phyloP scores from a whole-genome alignment of 2,329 filamentous ascomycete genomes.

The Pseudopyrenochaeta lycopersici region DNA sequence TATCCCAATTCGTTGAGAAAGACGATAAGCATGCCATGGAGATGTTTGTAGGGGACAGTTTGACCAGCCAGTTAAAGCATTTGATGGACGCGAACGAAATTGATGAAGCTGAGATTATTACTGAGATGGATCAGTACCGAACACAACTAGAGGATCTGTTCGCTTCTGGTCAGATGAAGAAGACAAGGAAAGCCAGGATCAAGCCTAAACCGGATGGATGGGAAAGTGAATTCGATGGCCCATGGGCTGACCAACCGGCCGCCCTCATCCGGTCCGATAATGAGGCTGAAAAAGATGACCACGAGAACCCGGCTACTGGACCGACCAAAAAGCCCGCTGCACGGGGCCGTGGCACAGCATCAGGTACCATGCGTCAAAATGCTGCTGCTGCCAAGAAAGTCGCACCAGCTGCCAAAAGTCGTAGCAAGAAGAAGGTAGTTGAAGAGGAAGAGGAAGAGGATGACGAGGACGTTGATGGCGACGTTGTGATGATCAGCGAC shows the following conservation, averaged over 20 bases:
- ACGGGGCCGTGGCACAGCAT: conserved; percentile 57
- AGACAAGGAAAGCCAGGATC: conserved; percentile 63
- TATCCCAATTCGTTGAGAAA: conserved; percentile 92
- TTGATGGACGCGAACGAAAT: conserved; percentile 65
- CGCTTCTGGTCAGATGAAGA: conserved; percentile 69
- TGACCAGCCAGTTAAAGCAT: conserved; percentile 55
- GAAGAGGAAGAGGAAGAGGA: conserved; percentile 56
- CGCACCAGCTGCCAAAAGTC: conserved; percentile 44
- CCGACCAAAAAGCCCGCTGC: conserved; percentile 51
- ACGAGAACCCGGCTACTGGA: conserved; percentile 38
- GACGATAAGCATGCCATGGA: conserved; percentile 91
- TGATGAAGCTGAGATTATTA: conserved; percentile 74
- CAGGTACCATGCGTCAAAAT: conserved; percentile 45
- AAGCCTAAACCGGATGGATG: conserved; percentile 82
- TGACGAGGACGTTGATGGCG: conserved; percentile 51
- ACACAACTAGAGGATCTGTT: conserved; percentile 76
- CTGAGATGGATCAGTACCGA: conserved; percentile 77
- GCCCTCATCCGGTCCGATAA: conserved; percentile 66
- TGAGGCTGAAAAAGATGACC: conserved; percentile 56
- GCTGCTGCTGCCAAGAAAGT: conserved; percentile 42
- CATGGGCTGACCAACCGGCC: conserved; percentile 82
- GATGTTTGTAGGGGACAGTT: conserved; percentile 56
- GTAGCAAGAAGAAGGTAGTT: conserved; percentile 52
- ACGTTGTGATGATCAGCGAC: conserved; percentile 56
- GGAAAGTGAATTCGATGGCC: conserved; percentile 89